These are phyloP conservation scores for Carex parvula DNA, from an alignment of 176 grass and related monocot species.

Conservation along the genomic window DNA sequence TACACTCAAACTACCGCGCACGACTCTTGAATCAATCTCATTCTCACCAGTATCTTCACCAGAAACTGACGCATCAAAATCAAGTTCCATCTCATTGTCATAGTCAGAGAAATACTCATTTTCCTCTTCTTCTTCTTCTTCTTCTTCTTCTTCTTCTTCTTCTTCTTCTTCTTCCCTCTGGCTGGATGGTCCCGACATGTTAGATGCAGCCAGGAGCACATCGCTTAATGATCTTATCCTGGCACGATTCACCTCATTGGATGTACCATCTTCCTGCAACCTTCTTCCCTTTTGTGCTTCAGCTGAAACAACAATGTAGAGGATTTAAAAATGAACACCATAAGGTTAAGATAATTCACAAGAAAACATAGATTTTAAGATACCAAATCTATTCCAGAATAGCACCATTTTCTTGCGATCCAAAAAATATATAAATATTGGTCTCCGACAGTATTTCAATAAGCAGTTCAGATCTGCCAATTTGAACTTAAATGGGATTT, in stretches of 20 bases:
- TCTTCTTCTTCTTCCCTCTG: constrained; percentile 34
- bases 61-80: constrained; percentile 77
- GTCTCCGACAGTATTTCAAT: neutral
- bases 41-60: constrained; percentile 40
- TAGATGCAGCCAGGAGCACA: constrained; percentile 56
- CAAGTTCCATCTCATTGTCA: constrained; percentile 91
- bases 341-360: neutral
- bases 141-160: constrained; percentile 24
- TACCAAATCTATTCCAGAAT: neutral
- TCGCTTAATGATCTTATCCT: constrained; percentile 72
- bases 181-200: constrained; percentile 46
- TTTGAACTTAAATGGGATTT: neutral
- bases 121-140: neutral
- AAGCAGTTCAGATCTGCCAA: neutral
- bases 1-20: constrained; percentile 62
- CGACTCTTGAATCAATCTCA: constrained; percentile 57
- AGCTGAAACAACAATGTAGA: constrained; percentile 35
- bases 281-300: constrained; percentile 67
- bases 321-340: neutral
- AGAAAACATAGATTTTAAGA: neutral
- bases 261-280: constrained; percentile 46
- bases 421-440: neutral
- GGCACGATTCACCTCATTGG: constrained; percentile 41
- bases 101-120: constrained; percentile 39
- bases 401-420: neutral